Evolutionary conservation across 768 basidiomycete species (phyloP), one percentile per base, ranked within the genome.

Genomic region (Lepiota venenata): DNA sequence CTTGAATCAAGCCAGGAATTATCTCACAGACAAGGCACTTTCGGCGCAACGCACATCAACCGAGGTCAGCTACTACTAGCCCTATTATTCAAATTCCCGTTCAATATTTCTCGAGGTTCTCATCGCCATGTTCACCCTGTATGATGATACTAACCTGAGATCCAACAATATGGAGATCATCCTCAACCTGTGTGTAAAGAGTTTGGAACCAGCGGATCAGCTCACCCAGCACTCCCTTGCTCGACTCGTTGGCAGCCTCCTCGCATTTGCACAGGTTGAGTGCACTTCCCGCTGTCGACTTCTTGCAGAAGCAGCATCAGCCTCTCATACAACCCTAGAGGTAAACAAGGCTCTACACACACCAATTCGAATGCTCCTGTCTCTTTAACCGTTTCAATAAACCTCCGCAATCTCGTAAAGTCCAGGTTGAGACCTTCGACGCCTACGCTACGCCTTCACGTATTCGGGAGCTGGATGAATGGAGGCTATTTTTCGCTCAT

Each of bases 401-500:
- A 65, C 70, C 82, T 1, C 75, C 81, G 36, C 62, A 81, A 0
- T 76, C 87, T 1, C 83, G 89, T 37, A 85, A 85, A 68, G 81
- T 82, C 2, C 82, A 90, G 18, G 85, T 93, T 32, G 93, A 91
- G 6, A 80, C 98, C 18, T 87, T 97, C 64, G 92, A 97, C 58
- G 86, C 91, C 60, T 97, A 98, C 63, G 79, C 85, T 4, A 82
- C 89, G 0, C 68, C 95, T 76, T 98, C 58, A 81, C 77, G 3
- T 76, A 79, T 9, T 83, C 98, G 8, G 96, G 95, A 0, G 57
- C 85, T 2, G 63, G 70, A 1, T 98, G 90, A 64, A 83, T 92
- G 42, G 95, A 99, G 66, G 67, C 70, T n/a, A 89, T 96, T 98
- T 94, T 58, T 76, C 84, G 5, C 77, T 88, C 18, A 81, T 99